Evolutionary conservation across 345 rosid genomes (phyloP).

Genomic region (Bruguiera sexangula): DNA sequence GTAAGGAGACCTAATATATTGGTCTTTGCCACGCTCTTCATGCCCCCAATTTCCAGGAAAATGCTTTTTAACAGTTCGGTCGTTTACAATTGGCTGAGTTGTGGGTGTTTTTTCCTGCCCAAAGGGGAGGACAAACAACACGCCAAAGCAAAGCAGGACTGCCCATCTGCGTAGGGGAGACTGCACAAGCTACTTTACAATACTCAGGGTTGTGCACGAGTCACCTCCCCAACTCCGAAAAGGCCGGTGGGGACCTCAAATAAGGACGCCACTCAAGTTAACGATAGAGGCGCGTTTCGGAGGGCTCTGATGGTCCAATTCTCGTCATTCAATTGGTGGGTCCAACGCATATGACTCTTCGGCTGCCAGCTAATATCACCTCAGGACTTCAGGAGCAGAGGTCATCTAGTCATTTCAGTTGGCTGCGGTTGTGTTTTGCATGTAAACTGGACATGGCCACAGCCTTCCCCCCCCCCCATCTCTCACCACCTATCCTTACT

Average conservation of each 20-base stretch:
- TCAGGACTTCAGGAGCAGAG: too few species aligned
- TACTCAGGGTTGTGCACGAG: background rate
- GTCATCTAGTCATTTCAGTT: too few species aligned
- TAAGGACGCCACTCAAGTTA: conserved; percentile 17
- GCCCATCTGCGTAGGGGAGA: background rate
- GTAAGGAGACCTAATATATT: too few species aligned
- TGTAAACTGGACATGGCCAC: too few species aligned
- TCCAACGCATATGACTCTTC: background rate
- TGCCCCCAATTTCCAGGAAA: background rate
- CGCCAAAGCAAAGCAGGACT: background rate
- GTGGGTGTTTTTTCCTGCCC: background rate
- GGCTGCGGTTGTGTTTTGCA: too few species aligned
- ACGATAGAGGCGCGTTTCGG: background rate
- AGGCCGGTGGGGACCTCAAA: conserved; percentile 16
- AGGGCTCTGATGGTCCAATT: background rate
- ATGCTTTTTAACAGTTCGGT: background rate
- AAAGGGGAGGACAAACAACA: conserved; percentile 5
- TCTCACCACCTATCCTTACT: too few species aligned
- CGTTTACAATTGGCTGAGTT: background rate
- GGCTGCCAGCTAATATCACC: too few species aligned
- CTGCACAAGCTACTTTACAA: too few species aligned
- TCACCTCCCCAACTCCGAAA: background rate
- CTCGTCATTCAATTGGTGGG: conserved; percentile 14
- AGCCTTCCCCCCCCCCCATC: too few species aligned
- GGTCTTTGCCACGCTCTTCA: too few species aligned